Percentiles rank a stretch among this genome's conserved stretches.
Conservation (phyloP, 495 filamentous ascomycete genomes). For the Aeminium ludgeri region DNA sequence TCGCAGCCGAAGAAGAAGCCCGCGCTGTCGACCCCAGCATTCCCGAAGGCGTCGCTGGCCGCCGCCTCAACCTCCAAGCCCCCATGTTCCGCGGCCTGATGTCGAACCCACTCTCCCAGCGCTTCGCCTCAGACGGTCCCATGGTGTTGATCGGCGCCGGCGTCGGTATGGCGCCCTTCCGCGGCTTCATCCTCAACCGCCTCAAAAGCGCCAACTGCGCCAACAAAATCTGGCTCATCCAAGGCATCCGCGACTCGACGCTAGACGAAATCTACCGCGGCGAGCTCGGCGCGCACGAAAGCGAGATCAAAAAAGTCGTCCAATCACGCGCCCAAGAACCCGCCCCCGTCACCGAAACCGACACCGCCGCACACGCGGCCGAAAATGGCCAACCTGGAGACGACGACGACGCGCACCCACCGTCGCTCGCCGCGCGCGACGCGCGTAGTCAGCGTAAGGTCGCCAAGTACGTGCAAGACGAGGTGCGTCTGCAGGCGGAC, state of each 20-base stretch:
- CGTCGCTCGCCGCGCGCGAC: not conserved
- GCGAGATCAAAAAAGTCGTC: conserved; percentile 83
- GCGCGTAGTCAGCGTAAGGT: conserved; percentile 4
- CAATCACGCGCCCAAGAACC: conserved; percentile 56
- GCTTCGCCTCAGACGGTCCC: conserved; percentile 80
- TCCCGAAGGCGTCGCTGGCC: conserved; percentile 1
- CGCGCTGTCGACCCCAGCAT: not conserved
- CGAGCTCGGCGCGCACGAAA: conserved; percentile 89
- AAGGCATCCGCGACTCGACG: conserved; percentile 82
- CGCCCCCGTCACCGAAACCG: conserved; percentile 23
- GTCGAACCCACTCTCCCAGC: conserved; percentile 81
- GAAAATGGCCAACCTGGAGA: no score
- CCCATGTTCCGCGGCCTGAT: conserved; percentile 99
- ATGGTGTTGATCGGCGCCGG: conserved; percentile 96
- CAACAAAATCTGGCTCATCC: conserved; percentile 98
- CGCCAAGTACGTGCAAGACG: conserved; percentile 29
- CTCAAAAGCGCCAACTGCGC: conserved; percentile 92
- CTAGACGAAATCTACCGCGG: conserved; percentile 91
- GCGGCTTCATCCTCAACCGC: conserved; percentile 89
- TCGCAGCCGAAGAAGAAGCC: conserved; percentile 36
- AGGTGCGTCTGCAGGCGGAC: conserved; percentile 59
- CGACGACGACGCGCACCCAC: not conserved
- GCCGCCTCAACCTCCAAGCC: conserved; percentile 45
- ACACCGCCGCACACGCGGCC: not conserved
- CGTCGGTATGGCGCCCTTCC: conserved; percentile 91